A percentile compares a stretch with the other conserved stretches of the same genome.
Conservation (phyloP, 805 yeast species). For the Millerozyma acaciae region DNA sequence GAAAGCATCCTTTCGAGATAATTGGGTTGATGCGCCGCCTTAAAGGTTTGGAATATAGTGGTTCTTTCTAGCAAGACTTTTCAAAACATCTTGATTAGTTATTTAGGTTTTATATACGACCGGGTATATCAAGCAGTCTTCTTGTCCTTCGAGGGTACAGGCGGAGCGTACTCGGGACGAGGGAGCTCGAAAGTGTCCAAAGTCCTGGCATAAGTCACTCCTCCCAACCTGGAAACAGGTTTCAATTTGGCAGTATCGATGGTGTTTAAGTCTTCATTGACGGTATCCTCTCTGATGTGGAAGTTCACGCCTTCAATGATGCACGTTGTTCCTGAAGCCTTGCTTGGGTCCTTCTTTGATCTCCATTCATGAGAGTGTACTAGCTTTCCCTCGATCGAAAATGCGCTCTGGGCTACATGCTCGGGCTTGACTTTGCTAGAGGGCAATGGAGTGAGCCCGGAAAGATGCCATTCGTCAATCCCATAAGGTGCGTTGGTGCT, state of each 20-base stretch:
- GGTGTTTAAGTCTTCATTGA: slow-evolving; percentile 34
- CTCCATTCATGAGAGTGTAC: slow-evolving; percentile 41
- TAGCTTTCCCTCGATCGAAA: slow-evolving; percentile 54
- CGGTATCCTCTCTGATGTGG: slow-evolving; percentile 54
- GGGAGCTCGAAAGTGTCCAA: slow-evolving; percentile 43
- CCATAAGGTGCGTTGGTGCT: slow-evolving; percentile 45
- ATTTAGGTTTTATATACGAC: too few relatives aligned
- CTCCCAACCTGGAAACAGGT: slow-evolving; percentile 54
- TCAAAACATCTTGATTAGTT: too few relatives aligned
- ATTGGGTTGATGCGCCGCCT: too few relatives aligned
- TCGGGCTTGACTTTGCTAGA: slow-evolving; percentile 48
- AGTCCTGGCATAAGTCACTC: slow-evolving; percentile 43
- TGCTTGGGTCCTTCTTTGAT: slow-evolving; percentile 34
- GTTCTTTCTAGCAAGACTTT: too few relatives aligned
- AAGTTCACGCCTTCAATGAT: slow-evolving; percentile 55
- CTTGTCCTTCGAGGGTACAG: too few relatives aligned
- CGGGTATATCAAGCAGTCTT: too few relatives aligned
- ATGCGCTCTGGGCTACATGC: slow-evolving; percentile 60
- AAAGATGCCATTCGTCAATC: slow-evolving; percentile 52
- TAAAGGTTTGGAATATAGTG: too few relatives aligned
- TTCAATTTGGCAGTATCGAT: slow-evolving; percentile 46
- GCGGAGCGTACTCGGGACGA: slow-evolving; percentile 46
- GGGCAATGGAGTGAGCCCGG: slow-evolving; percentile 47
- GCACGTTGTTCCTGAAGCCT: slow-evolving; percentile 33
- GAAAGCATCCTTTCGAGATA: too few relatives aligned